Evolutionary conservation across 108 stramenopile species (phyloP).

Genomic region (Cyclostephanos invisitatus): DNA sequence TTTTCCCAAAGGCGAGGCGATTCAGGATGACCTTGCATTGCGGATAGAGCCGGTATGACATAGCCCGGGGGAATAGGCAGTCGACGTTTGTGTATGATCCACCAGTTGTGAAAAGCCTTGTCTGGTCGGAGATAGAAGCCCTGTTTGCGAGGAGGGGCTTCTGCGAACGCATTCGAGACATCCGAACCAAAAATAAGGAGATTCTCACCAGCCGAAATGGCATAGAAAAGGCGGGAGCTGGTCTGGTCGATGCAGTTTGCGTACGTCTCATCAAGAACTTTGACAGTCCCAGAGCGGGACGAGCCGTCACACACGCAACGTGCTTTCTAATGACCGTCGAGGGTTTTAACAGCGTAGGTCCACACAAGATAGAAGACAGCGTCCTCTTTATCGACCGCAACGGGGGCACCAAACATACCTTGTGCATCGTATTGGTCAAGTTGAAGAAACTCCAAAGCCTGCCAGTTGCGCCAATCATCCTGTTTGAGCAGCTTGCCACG

Average conservation of each 20-base stretch:
- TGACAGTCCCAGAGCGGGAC: background rate
- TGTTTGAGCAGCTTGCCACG: too few relatives aligned
- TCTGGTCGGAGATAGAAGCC: slow-evolving; percentile 36
- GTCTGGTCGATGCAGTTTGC: slow-evolving; percentile 26
- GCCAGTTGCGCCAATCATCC: too few relatives aligned
- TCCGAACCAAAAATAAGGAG: slow-evolving; percentile 18
- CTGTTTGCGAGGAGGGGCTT: background rate
- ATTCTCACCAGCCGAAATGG: background rate
- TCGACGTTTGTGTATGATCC: slow-evolving; percentile 9
- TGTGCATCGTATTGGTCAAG: background rate
- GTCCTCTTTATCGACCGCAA: background rate
- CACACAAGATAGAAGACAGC: background rate
- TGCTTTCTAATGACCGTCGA: slow-evolving; percentile 1
- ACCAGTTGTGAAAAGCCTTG: slow-evolving; percentile 43
- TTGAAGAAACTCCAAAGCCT: too few relatives aligned
- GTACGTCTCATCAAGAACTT: background rate
- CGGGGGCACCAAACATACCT: background rate
- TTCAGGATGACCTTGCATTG: slow-evolving; percentile 27
- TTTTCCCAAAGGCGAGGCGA: slow-evolving; percentile 30
- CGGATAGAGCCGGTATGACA: slow-evolving; percentile 28
- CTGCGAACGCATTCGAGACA: slow-evolving; percentile 37
- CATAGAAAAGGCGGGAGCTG: slow-evolving; percentile 22
- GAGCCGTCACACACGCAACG: background rate
- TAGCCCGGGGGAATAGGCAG: slow-evolving; percentile 20
- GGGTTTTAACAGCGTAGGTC: background rate